Evolutionary conservation across 306 rosid genomes (phyloP), one percentile per base, ranked within the genome.

Genomic region (Quercus glauca): DNA sequence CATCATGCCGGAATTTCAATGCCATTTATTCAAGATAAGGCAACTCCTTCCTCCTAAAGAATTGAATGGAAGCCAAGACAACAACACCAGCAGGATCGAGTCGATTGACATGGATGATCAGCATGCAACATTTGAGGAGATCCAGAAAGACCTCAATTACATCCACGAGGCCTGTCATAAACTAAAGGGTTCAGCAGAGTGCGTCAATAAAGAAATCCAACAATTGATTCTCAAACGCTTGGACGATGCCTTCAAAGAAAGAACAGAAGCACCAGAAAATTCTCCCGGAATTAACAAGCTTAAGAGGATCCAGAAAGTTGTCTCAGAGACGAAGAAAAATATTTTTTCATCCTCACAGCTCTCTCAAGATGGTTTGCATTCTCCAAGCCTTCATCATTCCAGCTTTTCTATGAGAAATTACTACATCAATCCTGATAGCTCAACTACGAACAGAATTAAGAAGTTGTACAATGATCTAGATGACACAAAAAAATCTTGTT

Each of bases 1-100:
- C 37, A 31, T 81, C 73, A 3, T 70, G 72, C 84, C 84, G 0
- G 84, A 60, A 21, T 33, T 81, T 5, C 1, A 19, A 2, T 23
- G 10, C 18, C 73, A 60, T 37, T 53, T 76, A 35, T 69, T 77
- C 49, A 60, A 20, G 20, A 33, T 12, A 13, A 58, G 9, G 53
- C 20, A 23, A 5, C 5, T 9, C 26, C 31, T 41, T 20, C 58
- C 31, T 37, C 4, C 35, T 2, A 9, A 1, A 23, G 61, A 6
- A 37, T 37, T 0, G 11, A 4, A 1, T 6, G 63, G 23, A 4
- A 8, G 51, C 12, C 7, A 17, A 69, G 4, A 12, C 11, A 41
- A n/a, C 33, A 0, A 0, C 8, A 25, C 18, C 10, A 18, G 45
- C 51, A 0, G 20, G 3, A 41, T 7, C 11, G 1, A n/a, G n/a